A percentile compares a stretch with the other conserved stretches of the same genome.
Evolutionary conservation across 2,329 filamentous ascomycete species (phyloP).

Genomic region (Aspergillus sp.): DNA sequence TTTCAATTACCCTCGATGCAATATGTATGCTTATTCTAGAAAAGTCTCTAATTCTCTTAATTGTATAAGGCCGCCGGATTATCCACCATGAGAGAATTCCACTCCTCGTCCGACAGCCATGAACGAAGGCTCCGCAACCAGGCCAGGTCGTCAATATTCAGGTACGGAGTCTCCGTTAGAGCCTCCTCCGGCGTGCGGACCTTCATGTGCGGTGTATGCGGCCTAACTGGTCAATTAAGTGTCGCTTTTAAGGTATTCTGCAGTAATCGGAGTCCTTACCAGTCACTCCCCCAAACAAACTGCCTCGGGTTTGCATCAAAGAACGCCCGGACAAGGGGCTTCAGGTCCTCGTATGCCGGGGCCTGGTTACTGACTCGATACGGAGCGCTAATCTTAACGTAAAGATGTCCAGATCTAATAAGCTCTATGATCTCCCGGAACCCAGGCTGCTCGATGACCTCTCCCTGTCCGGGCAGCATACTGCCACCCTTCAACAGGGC

Average conservation of each 20-base stretch:
- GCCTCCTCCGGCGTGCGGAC: slow-evolving; percentile 35
- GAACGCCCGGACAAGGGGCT: slow-evolving; percentile 30
- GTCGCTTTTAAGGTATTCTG: too few relatives aligned
- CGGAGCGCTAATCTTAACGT: slow-evolving; percentile 41
- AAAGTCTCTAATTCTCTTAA: neutral
- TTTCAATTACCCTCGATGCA: too few relatives aligned
- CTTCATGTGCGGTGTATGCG: slow-evolving; percentile 41
- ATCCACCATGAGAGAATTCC: slow-evolving; percentile 23
- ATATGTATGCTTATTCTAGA: too few relatives aligned
- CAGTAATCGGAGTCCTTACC: slow-evolving; percentile 15
- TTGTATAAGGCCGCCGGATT: neutral
- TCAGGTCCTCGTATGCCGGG: slow-evolving; percentile 33
- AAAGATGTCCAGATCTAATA: slow-evolving; percentile 32
- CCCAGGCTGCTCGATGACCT: slow-evolving; percentile 30
- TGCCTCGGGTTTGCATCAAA: slow-evolving; percentile 33
- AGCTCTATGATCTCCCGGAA: slow-evolving; percentile 32
- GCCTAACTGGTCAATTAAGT: slow-evolving; percentile 21
- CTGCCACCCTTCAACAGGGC: slow-evolving; percentile 36
- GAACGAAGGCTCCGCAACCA: slow-evolving; percentile 27
- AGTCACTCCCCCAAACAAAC: slow-evolving; percentile 42
- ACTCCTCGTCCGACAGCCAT: slow-evolving; percentile 26
- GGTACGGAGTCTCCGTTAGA: slow-evolving; percentile 30
- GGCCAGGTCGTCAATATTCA: slow-evolving; percentile 26
- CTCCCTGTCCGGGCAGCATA: slow-evolving; percentile 25
- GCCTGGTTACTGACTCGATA: slow-evolving; percentile 34